Evolutionary conservation across 176 grass and related monocot genomes (phyloP).

Genomic region (Ananas comosus): DNA sequence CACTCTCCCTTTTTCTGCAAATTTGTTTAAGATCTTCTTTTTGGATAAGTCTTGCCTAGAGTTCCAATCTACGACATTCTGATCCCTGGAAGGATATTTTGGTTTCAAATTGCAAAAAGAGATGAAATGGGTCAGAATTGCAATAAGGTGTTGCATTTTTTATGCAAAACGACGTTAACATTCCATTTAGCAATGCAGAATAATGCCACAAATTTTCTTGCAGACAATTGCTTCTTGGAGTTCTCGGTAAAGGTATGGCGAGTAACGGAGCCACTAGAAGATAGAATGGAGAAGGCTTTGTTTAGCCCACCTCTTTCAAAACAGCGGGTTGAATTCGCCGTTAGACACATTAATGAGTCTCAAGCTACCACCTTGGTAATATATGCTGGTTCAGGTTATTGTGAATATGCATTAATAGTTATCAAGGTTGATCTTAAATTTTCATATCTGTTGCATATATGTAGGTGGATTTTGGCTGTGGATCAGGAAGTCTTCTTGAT

Average conservation of each 20-base stretch:
- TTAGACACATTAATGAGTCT: slow-evolving; percentile 66
- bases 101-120: too few species aligned
- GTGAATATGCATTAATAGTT: neutral
- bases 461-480: slow-evolving; percentile 95
- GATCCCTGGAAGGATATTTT: too few species aligned
- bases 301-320: slow-evolving; percentile 87
- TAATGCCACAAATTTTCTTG: neutral
- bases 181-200: neutral
- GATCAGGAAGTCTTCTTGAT: slow-evolving; percentile 91
- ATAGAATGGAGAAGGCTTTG: slow-evolving; percentile 81
- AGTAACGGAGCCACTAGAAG: slow-evolving; percentile 77
- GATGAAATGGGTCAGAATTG: neutral
- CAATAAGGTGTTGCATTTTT: too few species aligned
- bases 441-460: slow-evolving; percentile 8
- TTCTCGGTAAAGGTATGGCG: slow-evolving; percentile 62
- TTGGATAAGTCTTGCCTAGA: too few species aligned
- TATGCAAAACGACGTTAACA: neutral
- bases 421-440: slow-evolving; percentile 1
- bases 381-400: slow-evolving; percentile 7
- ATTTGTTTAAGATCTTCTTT: too few species aligned
- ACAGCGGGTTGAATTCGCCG: slow-evolving; percentile 77
- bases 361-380: slow-evolving; percentile 64
- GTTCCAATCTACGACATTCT: too few species aligned
- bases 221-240: slow-evolving; percentile 66
- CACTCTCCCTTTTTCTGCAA: too few species aligned